These are phyloP conservation scores for Salvia rosmarinus DNA, from an alignment of 257 asterid genomes.

Conservation along the genomic window DNA sequence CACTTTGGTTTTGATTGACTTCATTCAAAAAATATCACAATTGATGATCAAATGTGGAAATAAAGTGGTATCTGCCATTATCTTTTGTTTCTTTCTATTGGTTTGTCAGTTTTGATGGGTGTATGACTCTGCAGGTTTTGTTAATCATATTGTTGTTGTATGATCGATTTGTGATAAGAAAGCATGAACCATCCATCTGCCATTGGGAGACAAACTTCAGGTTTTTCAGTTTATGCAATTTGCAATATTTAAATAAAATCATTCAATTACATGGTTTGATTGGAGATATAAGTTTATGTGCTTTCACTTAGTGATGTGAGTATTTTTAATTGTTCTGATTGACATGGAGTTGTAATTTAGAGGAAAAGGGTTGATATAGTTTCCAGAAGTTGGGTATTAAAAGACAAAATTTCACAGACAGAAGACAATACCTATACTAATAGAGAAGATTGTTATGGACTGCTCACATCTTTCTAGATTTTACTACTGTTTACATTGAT, in stretches of 20 bases:
- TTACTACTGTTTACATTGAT: constrained; percentile 4
- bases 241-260: not conserved
- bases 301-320: not conserved
- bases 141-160: constrained; percentile 41
- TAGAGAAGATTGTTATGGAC: not conserved
- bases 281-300: not conserved
- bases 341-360: not conserved
- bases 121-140: constrained; percentile 41
- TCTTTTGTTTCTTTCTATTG: not conserved
- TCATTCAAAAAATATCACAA: not conserved
- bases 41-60: constrained; percentile 22
- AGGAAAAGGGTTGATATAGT: not conserved
- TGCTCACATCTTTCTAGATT: constrained; percentile 11
- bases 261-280: not conserved
- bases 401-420: not conserved
- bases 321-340: not conserved
- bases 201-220: constrained; percentile 59
- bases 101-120: constrained; percentile 15
- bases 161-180: constrained; percentile 42
- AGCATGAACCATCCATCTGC: constrained; percentile 62
- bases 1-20: constrained; percentile 14
- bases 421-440: not conserved
- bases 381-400: not conserved
- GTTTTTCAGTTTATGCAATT: constrained; percentile 37
- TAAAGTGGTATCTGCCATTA: constrained; percentile 11